Evolutionary conservation across 2,329 filamentous ascomycete genomes (phyloP), one percentile per base, ranked within the genome.

Genomic region (Aspergillus terreus): DNA sequence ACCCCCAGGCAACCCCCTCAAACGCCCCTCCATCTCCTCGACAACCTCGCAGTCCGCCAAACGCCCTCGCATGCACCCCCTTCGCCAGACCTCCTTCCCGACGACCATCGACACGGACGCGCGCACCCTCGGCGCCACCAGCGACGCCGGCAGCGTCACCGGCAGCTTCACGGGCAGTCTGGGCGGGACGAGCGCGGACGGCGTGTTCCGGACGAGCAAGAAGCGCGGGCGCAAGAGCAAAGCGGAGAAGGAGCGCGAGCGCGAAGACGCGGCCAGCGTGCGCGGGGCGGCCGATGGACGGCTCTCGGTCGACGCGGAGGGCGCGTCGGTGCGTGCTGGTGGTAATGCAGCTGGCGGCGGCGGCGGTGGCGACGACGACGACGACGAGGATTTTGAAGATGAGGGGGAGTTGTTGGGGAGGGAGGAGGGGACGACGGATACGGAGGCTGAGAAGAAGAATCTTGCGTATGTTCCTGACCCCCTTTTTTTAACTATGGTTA

Each of bases 361-460:
- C 2, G 76, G 72, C 9, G 76, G 70, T 6, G 78, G 75, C 15
- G 78, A 75, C 5, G 77, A 71, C 3, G 77, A 77, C 15, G 75
- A 77, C 4, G 77, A 78, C 10, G 78, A 80, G 10, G 77, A 78
- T 25, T 73, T 75, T 36, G 72, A 73, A 33, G 74, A 76, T 47
- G 76, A 75, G 54, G 75, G 73, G 9, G 72, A 75, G 55, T 64
- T 74, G 49, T 62, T 75, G 44, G 69, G 74, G 21, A 64, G 75
- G 30, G 76, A 77, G 58, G 78, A 70, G 25, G 68, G 70, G 12
- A 58, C 66, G 33, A 71, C 73, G 25, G 76, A 80, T 59, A 76
- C 76, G 47, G 79, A 76, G 54, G 74, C 76, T 12, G 75, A 79
- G 62, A 78, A 77, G 60, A 78, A 80, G 63, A 76, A 76, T 60